These are phyloP conservation scores for Cladosporium cucumerinum DNA, from an alignment of 2,329 filamentous ascomycete genomes.

Conservation along the genomic window DNA sequence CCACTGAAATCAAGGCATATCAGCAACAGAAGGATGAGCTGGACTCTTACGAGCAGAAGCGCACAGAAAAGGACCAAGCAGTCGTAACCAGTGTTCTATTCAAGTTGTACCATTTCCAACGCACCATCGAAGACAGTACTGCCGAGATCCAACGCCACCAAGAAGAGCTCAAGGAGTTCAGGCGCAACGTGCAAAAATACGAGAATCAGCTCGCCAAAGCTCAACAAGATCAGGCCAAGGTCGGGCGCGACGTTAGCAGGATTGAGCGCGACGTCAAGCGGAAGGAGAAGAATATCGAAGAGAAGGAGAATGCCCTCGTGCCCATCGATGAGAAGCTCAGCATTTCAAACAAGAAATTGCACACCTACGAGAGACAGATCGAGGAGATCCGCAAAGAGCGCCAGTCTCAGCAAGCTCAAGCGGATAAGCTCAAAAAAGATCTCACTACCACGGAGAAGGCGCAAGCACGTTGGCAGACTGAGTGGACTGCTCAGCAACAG, in stretches of 20 bases:
- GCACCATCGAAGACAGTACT: conserved; percentile 86
- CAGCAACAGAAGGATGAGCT: conserved; percentile 95
- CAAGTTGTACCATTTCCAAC: conserved; percentile 95
- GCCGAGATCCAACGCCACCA: conserved; percentile 89
- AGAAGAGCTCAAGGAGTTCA: conserved; percentile 88
- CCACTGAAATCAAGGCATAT: conserved; percentile 96
- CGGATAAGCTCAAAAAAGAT: conserved; percentile 75
- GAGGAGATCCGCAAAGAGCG: conserved; percentile 71
- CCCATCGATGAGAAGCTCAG: conserved; percentile 90
- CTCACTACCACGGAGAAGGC: conserved; percentile 84
- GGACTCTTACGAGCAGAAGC: conserved; percentile 87
- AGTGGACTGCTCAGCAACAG: conserved; percentile 80
- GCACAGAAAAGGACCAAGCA: conserved; percentile 83
- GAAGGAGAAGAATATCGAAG: conserved; percentile 84
- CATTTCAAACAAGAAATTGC: conserved; percentile 69
- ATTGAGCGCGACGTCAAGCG: conserved; percentile 80
- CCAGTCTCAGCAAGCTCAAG: conserved; percentile 64
- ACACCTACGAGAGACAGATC: conserved; percentile 65
- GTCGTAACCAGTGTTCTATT: conserved; percentile 91
- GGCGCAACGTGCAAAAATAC: conserved; percentile 81
- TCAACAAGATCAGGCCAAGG: conserved; percentile 75
- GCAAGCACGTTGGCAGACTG: conserved; percentile 79
- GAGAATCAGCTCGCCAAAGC: conserved; percentile 77
- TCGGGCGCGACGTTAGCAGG: conserved; percentile 71
- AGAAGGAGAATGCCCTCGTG: conserved; percentile 78